These are phyloP conservation scores for Solanum appendiculatum DNA, from an alignment of 257 asterid genomes.

Conservation along the genomic window DNA sequence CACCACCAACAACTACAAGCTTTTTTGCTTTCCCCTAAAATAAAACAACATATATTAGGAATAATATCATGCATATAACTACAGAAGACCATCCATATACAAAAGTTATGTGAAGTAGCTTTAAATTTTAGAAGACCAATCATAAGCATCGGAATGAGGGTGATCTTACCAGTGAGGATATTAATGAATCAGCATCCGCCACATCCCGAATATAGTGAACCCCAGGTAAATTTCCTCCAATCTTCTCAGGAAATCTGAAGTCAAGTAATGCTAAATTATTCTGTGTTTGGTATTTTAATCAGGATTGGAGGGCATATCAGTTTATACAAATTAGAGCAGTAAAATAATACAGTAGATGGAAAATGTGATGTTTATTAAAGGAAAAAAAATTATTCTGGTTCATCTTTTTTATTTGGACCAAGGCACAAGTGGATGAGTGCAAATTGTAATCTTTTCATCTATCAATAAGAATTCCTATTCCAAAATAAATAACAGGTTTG, in stretches of 20 bases:
- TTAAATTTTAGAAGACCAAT: background rate
- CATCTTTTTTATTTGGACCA: background rate
- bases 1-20: slow-evolving; percentile 92
- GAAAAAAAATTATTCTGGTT: background rate
- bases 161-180: slow-evolving; percentile 60
- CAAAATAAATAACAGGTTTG: background rate
- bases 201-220: slow-evolving; percentile 93
- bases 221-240: slow-evolving; percentile 85
- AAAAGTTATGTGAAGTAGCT: background rate
- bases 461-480: background rate
- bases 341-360: background rate
- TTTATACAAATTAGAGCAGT: background rate
- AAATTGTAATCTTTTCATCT: background rate
- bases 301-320: background rate
- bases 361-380: background rate
- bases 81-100: background rate
- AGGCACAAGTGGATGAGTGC: background rate
- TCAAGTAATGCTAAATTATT: background rate
- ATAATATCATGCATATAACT: background rate
- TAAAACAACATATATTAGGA: background rate
- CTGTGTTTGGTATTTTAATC: background rate
- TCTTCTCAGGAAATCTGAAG: slow-evolving; percentile 82
- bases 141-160: background rate
- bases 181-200: slow-evolving; percentile 86
- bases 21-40: slow-evolving; percentile 72